Evolutionary conservation across 2,329 filamentous ascomycete genomes (phyloP), one percentile per base, ranked within the genome.

Genomic region (Cladorrhinum sp.): DNA sequence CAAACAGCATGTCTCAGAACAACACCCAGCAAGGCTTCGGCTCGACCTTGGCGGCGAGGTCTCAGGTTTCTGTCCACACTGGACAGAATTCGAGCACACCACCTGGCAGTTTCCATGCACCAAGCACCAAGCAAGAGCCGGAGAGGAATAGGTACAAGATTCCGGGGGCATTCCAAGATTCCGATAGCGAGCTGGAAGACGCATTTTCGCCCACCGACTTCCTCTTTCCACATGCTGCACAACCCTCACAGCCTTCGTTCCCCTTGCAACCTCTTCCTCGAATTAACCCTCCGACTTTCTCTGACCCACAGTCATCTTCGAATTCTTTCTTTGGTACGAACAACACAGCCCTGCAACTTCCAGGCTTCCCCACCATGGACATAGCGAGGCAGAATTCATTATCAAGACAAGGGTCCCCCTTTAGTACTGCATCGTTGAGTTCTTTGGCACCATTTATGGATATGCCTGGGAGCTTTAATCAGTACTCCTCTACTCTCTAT

Each of bases 311-410:
- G 18, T 45, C 41, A 45, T 18, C 41, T 4, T 18, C 16, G 16
- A 7, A n/a, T 2, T 7, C 16, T 18, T 5, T 16, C 2, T 59
- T 50, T 24, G 50, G 45, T n/a, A 2, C 49, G 12, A 22, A 10
- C 27, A 16, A 45, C n/a, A 32, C 54, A 23, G 36, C 45, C 50
- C 38, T 38, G 1, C 58, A 62, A 32, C 22, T 13, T 18, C 53
- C 56, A 18, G 52, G 50, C 36, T 7, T 62, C 4, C 61, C 65
- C 20, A 59, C 64, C 16, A 63, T 64, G 25, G 65, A 69, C 48
- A 25, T 64, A 50, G 67, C 66, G 3, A 58, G 66, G 16, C 66
- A 61, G 50, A 55, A 60, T 23, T 59, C 66, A 10, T 58, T 66
- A 36, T 57, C 60, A 9, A 61, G 62, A 7, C 65, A 64, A 20